Evolutionary conservation across 495 filamentous ascomycete genomes (phyloP).

Genomic region (Achaetomiella virescens): DNA sequence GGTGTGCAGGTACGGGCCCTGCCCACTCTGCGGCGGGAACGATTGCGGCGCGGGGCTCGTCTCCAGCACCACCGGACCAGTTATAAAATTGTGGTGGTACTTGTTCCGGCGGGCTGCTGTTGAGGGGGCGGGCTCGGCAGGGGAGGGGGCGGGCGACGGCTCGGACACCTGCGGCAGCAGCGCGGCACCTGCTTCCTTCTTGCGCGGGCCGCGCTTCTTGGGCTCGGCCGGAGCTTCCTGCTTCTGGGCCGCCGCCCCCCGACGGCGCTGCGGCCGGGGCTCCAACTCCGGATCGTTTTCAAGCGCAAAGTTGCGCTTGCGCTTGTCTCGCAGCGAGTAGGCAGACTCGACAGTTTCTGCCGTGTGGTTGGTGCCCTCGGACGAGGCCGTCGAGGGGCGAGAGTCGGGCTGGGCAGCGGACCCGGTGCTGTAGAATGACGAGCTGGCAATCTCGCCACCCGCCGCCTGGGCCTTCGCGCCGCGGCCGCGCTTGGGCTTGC

Average conservation of each 20-base stretch:
- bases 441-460: conserved; percentile 18
- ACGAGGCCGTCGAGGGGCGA: conserved; percentile 31
- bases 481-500: conserved; percentile 2
- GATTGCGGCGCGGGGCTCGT: conserved; percentile 6
- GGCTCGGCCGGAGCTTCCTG: conserved; percentile 9
- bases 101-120: conserved; percentile 21
- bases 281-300: conserved; percentile 32
- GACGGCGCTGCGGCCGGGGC: conserved; percentile 18
- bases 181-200: conserved; percentile 16
- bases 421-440: conserved; percentile 25
- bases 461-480: conserved; percentile 17
- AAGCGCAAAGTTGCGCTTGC: conserved; percentile 32
- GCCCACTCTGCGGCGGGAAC: conserved; percentile 10
- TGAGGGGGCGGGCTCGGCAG: conserved; percentile 13
- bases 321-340: conserved; percentile 35
- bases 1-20: conserved; percentile 27
- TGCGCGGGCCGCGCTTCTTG: conserved; percentile 20
- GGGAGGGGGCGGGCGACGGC: conserved; percentile 7
- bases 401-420: conserved; percentile 23
- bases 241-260: conserved; percentile 7
- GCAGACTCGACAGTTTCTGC: conserved; percentile 28
- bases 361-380: conserved; percentile 23
- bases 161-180: conserved; percentile 17
- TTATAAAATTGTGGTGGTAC: conserved; percentile 17
- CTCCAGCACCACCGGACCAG: neutral